These are phyloP conservation scores for Kodamaea arcana DNA, from an alignment of 1,139 yeast species.

Conservation along the genomic window DNA sequence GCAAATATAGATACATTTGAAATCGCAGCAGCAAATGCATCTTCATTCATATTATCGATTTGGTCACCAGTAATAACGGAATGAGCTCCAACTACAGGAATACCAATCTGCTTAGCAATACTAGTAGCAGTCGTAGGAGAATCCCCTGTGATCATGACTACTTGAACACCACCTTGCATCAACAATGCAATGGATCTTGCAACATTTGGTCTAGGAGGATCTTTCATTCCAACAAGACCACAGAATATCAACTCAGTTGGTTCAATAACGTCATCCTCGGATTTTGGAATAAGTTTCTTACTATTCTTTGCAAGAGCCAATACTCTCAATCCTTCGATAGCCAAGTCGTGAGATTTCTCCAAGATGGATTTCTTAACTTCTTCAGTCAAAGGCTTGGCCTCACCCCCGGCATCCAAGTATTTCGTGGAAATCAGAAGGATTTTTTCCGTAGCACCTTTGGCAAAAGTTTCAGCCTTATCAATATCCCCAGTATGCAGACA, in stretches of 20 bases:
- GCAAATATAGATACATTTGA: slow-evolving; percentile 88
- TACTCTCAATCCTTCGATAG: slow-evolving; percentile 82
- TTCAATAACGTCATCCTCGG: slow-evolving; percentile 24
- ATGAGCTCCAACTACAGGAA: slow-evolving; percentile 65
- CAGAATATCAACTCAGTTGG: slow-evolving; percentile 66
- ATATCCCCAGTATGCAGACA: slow-evolving; percentile 59
- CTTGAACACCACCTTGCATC: slow-evolving; percentile 89
- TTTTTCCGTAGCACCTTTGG: slow-evolving; percentile 86
- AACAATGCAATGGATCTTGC: slow-evolving; percentile 65
- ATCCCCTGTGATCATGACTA: slow-evolving; percentile 97
- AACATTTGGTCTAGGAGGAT: slow-evolving; percentile 91
- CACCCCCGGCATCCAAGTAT: slow-evolving; percentile 58
- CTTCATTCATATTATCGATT: slow-evolving; percentile 66
- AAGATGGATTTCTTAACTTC: slow-evolving; percentile 43
- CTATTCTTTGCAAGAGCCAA: slow-evolving; percentile 69
- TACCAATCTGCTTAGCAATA: slow-evolving; percentile 89
- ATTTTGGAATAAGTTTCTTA: slow-evolving; percentile 23
- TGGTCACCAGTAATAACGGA: slow-evolving; percentile 82
- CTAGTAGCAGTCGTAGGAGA: slow-evolving; percentile 88
- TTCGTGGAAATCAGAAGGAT: slow-evolving; percentile 60
- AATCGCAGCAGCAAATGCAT: slow-evolving; percentile 67
- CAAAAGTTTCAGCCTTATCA: slow-evolving; percentile 54
- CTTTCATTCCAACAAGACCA: slow-evolving; percentile 92
- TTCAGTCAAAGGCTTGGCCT: slow-evolving; percentile 48
- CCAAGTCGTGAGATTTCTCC: slow-evolving; percentile 59